Evolutionary conservation across 495 filamentous ascomycete genomes (phyloP).

Genomic region (Cercophora newfieldiana): DNA sequence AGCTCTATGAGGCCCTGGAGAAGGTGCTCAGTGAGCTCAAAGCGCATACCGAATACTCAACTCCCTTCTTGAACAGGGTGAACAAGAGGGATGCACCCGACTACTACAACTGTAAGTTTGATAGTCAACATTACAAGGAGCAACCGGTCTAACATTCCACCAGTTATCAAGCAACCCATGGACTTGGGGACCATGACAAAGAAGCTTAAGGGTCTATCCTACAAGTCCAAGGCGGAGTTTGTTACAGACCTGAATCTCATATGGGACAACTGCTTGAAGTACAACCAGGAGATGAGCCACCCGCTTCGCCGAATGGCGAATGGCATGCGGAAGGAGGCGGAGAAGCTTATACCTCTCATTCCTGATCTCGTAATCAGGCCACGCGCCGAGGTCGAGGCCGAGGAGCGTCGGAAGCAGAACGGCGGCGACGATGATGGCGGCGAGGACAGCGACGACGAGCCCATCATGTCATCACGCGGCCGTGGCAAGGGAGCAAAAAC

Average conservation of each 20-base stretch:
- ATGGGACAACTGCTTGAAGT: conserved; percentile 93
- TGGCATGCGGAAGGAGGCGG: conserved; percentile 93
- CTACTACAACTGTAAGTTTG: conserved; percentile 76
- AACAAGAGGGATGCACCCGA: conserved; percentile 97
- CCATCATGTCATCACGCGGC: conserved; percentile 95
- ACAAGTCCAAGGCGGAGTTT: conserved; percentile 94
- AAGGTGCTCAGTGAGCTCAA: conserved; percentile 96
- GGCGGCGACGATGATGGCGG: conserved; percentile 77
- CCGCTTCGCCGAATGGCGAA: conserved; percentile 90
- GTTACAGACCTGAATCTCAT: conserved; percentile 91
- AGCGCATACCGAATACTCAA: conserved; percentile 93
- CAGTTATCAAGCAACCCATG: conserved; percentile 97
- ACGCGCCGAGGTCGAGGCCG: conserved; percentile 92
- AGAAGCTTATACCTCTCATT: conserved; percentile 92
- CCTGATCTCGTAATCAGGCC: conserved; percentile 88
- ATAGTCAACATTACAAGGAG: background rate
- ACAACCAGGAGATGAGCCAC: conserved; percentile 88
- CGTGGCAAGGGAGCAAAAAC: conserved; percentile 73
- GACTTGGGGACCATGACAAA: conserved; percentile 98
- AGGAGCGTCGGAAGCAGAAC: conserved; percentile 80
- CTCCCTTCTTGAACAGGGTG: conserved; percentile 86
- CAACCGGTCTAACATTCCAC: conserved; percentile 26
- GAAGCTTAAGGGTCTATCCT: conserved; percentile 83
- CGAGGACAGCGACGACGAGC: conserved; percentile 94
- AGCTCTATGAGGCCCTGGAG: conserved; percentile 94